phyloP scores from a whole-genome alignment of 2,329 filamentous ascomycete species.

The Phyllosticta ampelicida region DNA sequence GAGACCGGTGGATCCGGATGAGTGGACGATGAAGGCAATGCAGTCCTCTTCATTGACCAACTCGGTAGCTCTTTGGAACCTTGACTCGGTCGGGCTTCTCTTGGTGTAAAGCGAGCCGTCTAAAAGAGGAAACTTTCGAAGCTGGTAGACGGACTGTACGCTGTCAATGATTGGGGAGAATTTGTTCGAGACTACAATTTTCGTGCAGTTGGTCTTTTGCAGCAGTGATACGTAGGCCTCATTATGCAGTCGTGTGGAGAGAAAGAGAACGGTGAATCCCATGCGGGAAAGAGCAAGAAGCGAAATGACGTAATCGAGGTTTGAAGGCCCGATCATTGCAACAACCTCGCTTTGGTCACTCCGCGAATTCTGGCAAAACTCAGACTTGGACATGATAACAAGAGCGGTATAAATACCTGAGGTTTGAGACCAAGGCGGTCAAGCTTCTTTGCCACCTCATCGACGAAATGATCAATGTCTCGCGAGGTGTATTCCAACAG shows the following conservation, averaged over 20 bases:
- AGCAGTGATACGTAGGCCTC: slow-evolving; percentile 35
- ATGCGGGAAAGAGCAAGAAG: slow-evolving; percentile 44
- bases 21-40: slow-evolving; percentile 32
- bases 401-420: slow-evolving; percentile 12
- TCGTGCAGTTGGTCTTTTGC: slow-evolving; percentile 30
- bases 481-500: slow-evolving; percentile 19
- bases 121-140: not conserved
- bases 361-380: not conserved
- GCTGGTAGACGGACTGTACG: not conserved
- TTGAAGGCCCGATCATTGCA: slow-evolving; percentile 42
- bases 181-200: not conserved
- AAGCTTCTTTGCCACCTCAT: slow-evolving; percentile 17
- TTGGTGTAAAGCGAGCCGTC: not conserved
- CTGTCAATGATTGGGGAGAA: not conserved
- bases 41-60: slow-evolving; percentile 20
- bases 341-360: slow-evolving; percentile 19
- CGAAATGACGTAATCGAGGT: slow-evolving; percentile 45
- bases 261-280: slow-evolving; percentile 44
- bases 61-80: not conserved
- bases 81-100: not conserved
- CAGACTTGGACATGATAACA: not conserved
- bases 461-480: slow-evolving; percentile 18
- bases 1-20: slow-evolving; percentile 48
- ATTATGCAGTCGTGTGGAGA: slow-evolving; percentile 44
- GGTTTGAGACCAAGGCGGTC: slow-evolving; percentile 16